Base-by-base conservation (phyloP, 2,329 filamentous ascomycete species). In the Ophiostoma montium region DNA sequence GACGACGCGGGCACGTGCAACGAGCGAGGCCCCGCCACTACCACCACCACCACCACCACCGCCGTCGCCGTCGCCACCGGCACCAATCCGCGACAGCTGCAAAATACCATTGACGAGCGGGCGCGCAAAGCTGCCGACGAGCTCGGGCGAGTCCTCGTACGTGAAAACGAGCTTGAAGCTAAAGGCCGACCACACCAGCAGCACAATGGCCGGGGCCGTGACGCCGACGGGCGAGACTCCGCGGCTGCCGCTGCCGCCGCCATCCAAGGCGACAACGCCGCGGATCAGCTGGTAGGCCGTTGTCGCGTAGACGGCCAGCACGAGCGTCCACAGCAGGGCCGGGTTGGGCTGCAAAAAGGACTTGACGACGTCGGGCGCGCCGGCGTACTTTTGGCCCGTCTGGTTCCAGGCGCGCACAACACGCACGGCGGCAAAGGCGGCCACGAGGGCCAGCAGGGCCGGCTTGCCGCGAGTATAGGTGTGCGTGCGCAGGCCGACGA, bases 331-430 rank as follows among this genome's bases (percentile, higher is more conserved):
- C 4, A 98, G 75, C 0, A 84, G 60, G 27, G 70, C 62, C 2
- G 80, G 79, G 50, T 86, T 74, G 0, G 73, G 67, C 15, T 74
- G 67, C 48, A 94, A 69, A 59, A 86, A 83, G 5, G 65, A 69
- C 52, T 83, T 86, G 54, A 85, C 84, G 42, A 96, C 85, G 59
- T 96, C 92, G 23, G 87, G 79, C 35, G 82, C 84, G n/a, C 89
- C 89, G 1, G 92, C 84, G 58, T 87, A 89, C 63, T 98, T 98
- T 61, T 96, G 90, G 5, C 92, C 92, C 0, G 92, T 96, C 63
- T 96, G 92, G 60, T 96, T 96, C 90, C 90, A 98, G 50, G 83
- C 76, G 39, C 86, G 71, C 35, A 80, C 68, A 2, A 94, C 58
- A 33, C 89, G 76, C 48, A 86, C 74, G 8, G 77, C 65, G 1